phyloP scores from a whole-genome alignment of 225 moss, liverwort and hornwort genomes.

The Ulota crispa region DNA sequence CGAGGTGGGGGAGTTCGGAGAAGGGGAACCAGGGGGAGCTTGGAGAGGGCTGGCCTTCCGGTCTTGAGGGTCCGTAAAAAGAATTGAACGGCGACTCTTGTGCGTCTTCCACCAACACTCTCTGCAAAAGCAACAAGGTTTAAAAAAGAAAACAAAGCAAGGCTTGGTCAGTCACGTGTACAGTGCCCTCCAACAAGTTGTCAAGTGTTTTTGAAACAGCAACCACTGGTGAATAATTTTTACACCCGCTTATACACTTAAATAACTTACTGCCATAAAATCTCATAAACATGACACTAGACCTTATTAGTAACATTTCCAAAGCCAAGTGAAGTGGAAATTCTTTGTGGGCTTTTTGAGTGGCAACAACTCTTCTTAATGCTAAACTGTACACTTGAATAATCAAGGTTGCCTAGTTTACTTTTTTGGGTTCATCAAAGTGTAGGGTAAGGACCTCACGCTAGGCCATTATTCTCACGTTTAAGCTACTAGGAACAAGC shows the following conservation, averaged over 20 bases:
- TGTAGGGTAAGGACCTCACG: no score
- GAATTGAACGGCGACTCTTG: conserved; percentile 76
- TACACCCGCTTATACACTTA: no score
- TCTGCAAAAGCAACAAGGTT: conserved; percentile 39
- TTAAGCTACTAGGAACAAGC: no score
- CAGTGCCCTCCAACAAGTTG: no score
- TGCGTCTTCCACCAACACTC: conserved; percentile 52
- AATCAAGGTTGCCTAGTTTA: neutral
- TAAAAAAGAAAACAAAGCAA: neutral
- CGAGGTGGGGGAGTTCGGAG: conserved; percentile 16
- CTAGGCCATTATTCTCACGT: no score
- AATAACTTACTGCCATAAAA: no score
- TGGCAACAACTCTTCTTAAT: neutral
- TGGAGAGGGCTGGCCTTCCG: neutral
- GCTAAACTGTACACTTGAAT: neutral
- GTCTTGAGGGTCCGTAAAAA: conserved; percentile 43
- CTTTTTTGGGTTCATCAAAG: neutral
- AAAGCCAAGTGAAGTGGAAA: no score
- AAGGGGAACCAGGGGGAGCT: conserved; percentile 55
- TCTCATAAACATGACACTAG: no score
- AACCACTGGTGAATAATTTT: no score
- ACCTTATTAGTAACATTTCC: no score
- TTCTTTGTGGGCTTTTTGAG: no score
- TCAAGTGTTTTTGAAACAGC: no score
- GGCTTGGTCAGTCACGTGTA: neutral